These are phyloP conservation scores for Phytophthora cactorum DNA, from an alignment of 352 stramenopile genomes.

Conservation along the genomic window DNA sequence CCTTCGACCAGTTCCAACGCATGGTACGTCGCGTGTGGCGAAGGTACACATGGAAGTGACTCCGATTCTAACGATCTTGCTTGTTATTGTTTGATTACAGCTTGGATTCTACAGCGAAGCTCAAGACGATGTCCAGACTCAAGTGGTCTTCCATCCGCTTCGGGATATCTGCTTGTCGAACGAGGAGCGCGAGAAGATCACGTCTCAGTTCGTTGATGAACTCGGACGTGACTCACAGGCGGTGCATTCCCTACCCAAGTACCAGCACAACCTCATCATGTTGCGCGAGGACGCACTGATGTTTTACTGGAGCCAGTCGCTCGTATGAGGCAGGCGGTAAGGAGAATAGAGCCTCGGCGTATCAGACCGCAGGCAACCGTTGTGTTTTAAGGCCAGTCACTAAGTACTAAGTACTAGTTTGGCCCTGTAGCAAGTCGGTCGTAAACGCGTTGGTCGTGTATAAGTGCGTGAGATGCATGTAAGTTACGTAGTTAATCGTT, in stretches of 20 bases:
- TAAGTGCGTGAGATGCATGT: conserved; percentile 29
- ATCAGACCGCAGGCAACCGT: conserved; percentile 18
- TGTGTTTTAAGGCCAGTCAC: conserved; percentile 31
- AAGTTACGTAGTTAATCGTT: conserved; percentile 12
- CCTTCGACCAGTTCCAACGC: conserved; percentile 84
- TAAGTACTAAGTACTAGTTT: background rate
- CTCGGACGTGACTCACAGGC: conserved; percentile 66
- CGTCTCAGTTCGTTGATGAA: conserved; percentile 64
- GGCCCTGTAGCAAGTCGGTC: conserved; percentile 19
- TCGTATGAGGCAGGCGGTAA: conserved; percentile 43
- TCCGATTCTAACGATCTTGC: conserved; percentile 16
- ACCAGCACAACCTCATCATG: conserved; percentile 86
- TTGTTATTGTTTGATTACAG: conserved; percentile 32
- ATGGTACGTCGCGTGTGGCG: conserved; percentile 56
- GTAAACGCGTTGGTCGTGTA: conserved; percentile 25
- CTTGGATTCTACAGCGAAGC: conserved; percentile 84
- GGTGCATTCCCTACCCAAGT: conserved; percentile 84
- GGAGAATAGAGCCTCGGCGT: conserved; percentile 27
- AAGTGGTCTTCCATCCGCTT: conserved; percentile 80
- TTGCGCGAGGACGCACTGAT: conserved; percentile 86
- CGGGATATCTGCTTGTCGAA: conserved; percentile 62
- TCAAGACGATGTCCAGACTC: conserved; percentile 73
- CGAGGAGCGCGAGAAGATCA: conserved; percentile 72
- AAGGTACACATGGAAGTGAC: background rate
- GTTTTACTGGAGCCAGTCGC: conserved; percentile 89